A percentile compares a stretch with the other conserved stretches of the same genome.
These are phyloP conservation scores for Nitzschia putrida DNA, from an alignment of 108 stramenopile species.

Conservation along the genomic window DNA sequence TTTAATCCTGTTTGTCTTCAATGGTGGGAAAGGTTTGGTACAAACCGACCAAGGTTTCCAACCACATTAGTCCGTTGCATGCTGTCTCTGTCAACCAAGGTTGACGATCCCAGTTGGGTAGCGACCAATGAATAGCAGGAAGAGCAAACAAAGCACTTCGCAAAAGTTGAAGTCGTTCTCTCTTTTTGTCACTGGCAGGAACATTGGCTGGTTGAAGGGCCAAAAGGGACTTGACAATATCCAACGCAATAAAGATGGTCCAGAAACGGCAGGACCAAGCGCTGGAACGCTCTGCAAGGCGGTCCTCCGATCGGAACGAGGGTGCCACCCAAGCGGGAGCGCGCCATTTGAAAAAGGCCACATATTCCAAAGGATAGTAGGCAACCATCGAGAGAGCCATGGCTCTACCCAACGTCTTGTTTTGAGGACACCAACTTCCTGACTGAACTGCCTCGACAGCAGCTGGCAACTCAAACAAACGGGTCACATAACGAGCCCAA, in stretches of 20 bases:
- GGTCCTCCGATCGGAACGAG: slow-evolving; percentile 1
- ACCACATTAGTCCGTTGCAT: slow-evolving; percentile 66
- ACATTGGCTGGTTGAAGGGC: slow-evolving; percentile 1
- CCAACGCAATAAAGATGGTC: slow-evolving; percentile 61
- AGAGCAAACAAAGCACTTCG: slow-evolving; percentile 64
- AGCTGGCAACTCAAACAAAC: slow-evolving; percentile 66
- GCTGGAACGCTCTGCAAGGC: slow-evolving; percentile 50
- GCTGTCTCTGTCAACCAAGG: slow-evolving; percentile 52
- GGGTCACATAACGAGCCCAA: slow-evolving; percentile 65
- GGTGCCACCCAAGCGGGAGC: slow-evolving; percentile 37
- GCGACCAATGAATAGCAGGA: slow-evolving; percentile 73
- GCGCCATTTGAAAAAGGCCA: slow-evolving; percentile 71
- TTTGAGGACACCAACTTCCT: slow-evolving; percentile 57
- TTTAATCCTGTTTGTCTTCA: no score
- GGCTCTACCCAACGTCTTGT: slow-evolving; percentile 52
- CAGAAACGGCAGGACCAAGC: slow-evolving; percentile 76
- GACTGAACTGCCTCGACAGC: slow-evolving; percentile 59
- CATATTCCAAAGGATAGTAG: slow-evolving; percentile 78
- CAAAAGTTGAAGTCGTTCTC: slow-evolving; percentile 56
- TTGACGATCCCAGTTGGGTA: slow-evolving; percentile 78
- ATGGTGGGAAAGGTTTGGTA: slow-evolving; percentile 55
- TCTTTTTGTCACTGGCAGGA: neutral
- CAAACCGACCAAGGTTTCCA: slow-evolving; percentile 68
- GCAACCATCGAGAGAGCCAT: slow-evolving; percentile 74
- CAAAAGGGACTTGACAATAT: slow-evolving; percentile 37